Evolutionary conservation across 73 alveolate genomes (phyloP).

Genomic region (Paramecium biaurelia): DNA sequence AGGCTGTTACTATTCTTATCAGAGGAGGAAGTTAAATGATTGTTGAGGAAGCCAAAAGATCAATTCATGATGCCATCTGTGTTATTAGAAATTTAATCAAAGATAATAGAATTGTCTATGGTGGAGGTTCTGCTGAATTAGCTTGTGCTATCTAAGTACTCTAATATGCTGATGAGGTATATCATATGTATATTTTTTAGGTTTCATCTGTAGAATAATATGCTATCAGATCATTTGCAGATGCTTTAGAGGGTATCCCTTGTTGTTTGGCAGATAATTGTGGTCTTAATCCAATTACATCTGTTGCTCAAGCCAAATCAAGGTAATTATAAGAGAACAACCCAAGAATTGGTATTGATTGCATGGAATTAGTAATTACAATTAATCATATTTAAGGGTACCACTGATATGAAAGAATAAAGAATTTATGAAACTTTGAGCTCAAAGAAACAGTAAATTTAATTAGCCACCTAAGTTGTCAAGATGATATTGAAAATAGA

Average conservation of each 20-base stretch:
- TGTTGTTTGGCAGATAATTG: conserved; percentile 95
- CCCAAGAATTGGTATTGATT: conserved; percentile 64
- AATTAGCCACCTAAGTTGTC: conserved; percentile 97
- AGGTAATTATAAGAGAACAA: conserved; percentile 40
- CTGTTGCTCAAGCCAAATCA: conserved; percentile 91
- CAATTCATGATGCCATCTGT: conserved; percentile 99
- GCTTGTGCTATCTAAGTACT: conserved; percentile 67
- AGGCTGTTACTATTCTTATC: conserved; percentile 74
- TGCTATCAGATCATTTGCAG: conserved; percentile 97
- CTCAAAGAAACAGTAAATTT: conserved; percentile 80
- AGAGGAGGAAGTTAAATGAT: conserved; percentile 82
- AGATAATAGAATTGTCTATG: conserved; percentile 92
- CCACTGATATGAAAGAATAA: conserved; percentile 93
- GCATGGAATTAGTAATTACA: conserved; percentile 50
- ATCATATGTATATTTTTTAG: not conserved
- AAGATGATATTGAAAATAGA: conserved; percentile 99
- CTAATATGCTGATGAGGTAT: conserved; percentile 47
- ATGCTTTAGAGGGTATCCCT: conserved; percentile 97
- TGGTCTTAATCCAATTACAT: conserved; percentile 95
- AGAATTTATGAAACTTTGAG: conserved; percentile 88
- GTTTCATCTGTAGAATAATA: conserved; percentile 83
- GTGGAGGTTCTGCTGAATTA: conserved; percentile 98
- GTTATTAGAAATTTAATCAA: conserved; percentile 98
- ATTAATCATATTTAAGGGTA: conserved; percentile 62
- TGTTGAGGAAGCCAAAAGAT: conserved; percentile 98